Evolutionary conservation across 352 stramenopile species (phyloP).

Genomic region (Phytophthora quininea): DNA sequence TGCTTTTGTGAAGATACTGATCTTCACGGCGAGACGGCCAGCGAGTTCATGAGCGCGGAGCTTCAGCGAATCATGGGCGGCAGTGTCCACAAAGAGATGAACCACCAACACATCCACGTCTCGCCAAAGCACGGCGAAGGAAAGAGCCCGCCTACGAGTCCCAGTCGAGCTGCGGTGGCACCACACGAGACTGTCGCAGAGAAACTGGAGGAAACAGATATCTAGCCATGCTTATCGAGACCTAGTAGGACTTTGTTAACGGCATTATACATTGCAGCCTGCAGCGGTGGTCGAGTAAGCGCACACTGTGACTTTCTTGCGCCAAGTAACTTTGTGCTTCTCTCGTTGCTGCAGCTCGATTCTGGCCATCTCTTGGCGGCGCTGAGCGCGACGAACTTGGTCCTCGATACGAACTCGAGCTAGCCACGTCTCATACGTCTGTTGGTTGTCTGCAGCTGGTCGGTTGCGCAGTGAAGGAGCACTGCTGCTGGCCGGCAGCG

Average conservation of each 20-base stretch:
- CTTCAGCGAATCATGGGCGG: conserved; percentile 68
- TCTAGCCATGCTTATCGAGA: conserved; percentile 19
- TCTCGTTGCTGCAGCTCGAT: conserved; percentile 38
- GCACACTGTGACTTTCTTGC: conserved; percentile 72
- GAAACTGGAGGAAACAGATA: conserved; percentile 45
- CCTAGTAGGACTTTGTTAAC: neutral
- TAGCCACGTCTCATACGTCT: conserved; percentile 52
- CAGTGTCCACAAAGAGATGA: conserved; percentile 16
- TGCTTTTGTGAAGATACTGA: conserved; percentile 96
- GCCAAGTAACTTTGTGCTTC: conserved; percentile 55
- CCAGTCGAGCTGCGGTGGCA: neutral
- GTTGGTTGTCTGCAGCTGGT: conserved; percentile 12
- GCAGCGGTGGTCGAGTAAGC: conserved; percentile 57
- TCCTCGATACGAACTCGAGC: conserved; percentile 55
- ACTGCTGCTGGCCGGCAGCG: conserved; percentile 9
- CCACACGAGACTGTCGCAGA: conserved; percentile 18
- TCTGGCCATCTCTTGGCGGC: conserved; percentile 27
- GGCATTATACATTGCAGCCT: conserved; percentile 3
- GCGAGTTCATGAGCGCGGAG: conserved; percentile 84
- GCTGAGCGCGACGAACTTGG: conserved; percentile 39
- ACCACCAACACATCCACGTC: conserved; percentile 53
- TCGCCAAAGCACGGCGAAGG: conserved; percentile 9
- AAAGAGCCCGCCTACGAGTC: conserved; percentile 6
- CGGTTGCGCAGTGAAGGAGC: neutral
- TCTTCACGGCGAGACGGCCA: conserved; percentile 60